Conservation (phyloP, 2,329 filamentous ascomycete genomes). For the Venturiaceae sp. region DNA sequence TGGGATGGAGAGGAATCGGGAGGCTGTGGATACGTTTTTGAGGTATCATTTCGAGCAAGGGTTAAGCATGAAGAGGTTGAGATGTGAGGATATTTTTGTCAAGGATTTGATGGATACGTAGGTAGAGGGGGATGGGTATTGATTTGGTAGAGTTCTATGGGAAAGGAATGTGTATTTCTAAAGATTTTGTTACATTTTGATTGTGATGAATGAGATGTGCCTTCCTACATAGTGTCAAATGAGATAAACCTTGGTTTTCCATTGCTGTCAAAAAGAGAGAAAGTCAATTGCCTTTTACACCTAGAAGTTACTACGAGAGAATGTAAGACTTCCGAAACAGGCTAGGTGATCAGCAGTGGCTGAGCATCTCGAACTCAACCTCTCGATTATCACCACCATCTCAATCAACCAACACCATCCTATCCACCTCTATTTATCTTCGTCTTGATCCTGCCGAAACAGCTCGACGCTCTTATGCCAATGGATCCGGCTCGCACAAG, state of each 20-base stretch:
- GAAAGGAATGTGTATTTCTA: too few species aligned
- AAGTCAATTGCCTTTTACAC: neutral
- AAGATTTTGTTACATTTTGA: too few species aligned
- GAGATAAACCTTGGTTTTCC: too few species aligned
- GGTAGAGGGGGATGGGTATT: neutral
- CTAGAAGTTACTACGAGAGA: too few species aligned
- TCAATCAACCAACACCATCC: neutral
- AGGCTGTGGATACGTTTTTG: conserved; percentile 21
- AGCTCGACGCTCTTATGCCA: neutral
- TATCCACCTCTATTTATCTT: too few species aligned
- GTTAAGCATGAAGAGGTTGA: neutral
- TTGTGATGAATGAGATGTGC: too few species aligned
- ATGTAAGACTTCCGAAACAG: neutral
- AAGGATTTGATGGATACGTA: neutral
- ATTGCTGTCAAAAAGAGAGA: neutral
- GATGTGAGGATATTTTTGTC: neutral
- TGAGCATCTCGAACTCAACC: neutral
- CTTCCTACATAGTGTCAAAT: too few species aligned
- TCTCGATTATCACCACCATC: neutral
- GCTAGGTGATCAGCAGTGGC: neutral
- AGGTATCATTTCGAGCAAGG: conserved; percentile 20
- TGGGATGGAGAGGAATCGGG: conserved; percentile 22
- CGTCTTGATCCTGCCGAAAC: neutral
- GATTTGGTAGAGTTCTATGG: neutral
- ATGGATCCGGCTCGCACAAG: neutral